Conservation (phyloP, 2,329 filamentous ascomycete genomes). For the Neocatenulostroma microsporum region DNA sequence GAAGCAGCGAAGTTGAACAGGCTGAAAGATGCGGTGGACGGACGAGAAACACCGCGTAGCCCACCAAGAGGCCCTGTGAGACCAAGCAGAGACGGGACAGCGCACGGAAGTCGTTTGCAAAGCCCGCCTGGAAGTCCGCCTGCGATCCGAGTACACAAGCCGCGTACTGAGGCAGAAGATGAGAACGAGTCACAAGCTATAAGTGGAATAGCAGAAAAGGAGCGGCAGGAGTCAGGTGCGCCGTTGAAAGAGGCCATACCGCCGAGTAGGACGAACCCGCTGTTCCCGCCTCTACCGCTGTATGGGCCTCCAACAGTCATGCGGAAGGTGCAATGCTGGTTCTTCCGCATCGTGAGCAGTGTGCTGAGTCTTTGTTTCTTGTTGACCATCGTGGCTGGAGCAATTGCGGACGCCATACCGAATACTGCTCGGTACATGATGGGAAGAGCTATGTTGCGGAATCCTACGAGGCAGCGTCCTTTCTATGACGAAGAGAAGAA, state of each 20-base stretch:
- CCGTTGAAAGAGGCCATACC: conserved; percentile 43
- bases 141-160: no score
- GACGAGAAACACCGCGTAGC: conserved; percentile 24
- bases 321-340: conserved; percentile 57
- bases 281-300: conserved; percentile 76
- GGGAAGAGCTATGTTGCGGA: conserved; percentile 49
- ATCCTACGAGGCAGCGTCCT: conserved; percentile 54
- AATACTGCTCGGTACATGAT: conserved; percentile 43
- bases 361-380: conserved; percentile 73
- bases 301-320: conserved; percentile 66
- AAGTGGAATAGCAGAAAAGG: no score
- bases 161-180: no score
- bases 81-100: conserved; percentile 37
- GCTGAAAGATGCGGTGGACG: conserved; percentile 47
- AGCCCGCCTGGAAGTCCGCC: no score
- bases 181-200: no score
- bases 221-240: conserved; percentile 22
- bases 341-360: conserved; percentile 61
- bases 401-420: conserved; percentile 60
- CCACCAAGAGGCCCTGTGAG: conserved; percentile 29
- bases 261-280: conserved; percentile 63
- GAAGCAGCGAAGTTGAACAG: conserved; percentile 65
- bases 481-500: conserved; percentile 67
- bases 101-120: conserved; percentile 29
- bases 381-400: conserved; percentile 64